Base-by-base conservation (phyloP, 2,329 filamentous ascomycete species). In the Cordyceps tenuipes region DNA sequence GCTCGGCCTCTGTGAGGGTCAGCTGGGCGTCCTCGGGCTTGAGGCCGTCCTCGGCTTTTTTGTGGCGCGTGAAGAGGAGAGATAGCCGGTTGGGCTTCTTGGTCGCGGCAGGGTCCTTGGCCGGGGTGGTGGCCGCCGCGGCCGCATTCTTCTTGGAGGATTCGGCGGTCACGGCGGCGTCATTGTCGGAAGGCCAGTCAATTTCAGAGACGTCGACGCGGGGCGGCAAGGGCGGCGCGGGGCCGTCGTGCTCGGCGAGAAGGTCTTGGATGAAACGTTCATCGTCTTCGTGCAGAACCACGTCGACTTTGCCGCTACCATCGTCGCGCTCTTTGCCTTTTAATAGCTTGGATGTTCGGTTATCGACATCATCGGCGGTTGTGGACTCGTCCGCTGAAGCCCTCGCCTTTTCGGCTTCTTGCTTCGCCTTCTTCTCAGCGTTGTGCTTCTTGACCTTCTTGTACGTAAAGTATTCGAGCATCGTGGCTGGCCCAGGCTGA, bases 401-500 rank as follows among this genome's bases (percentile, higher is more conserved):
- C 29, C 67, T 63, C 31, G 63, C 66, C 13, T 65, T 65, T 13
- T 65, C 64, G 10, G 62, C 63, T 8, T 69, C 63, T 23, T 69
- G 65, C 50, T 69, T 67, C 31, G 69, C 71, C 17, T 72, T 72
- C 62, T 83, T 81, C 61, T 83, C 76, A 2, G 75, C 78, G 66
- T 76, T 78, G 68, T 81, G 73, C 71, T 86, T 84, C 74, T 85
- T 86, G 68, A 79, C 74, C 70, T 85, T 87, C 69, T 82, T 86
- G 74, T 80, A 82, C 41, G 77, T 73, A 64, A 87, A 81, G 70
- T 83, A 86, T 70, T 87, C 83, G 63, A 87, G 68, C 85, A 87
- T 87, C 53, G 64, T 75, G 67, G 52, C 51, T 41, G 54, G 34
- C 54, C 34, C 54, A 49, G 54, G 19, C 13, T 29, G 21, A 17